These are phyloP conservation scores for Aspergillus saccharolyticus DNA, from an alignment of 495 filamentous ascomycete species.

Conservation along the genomic window DNA sequence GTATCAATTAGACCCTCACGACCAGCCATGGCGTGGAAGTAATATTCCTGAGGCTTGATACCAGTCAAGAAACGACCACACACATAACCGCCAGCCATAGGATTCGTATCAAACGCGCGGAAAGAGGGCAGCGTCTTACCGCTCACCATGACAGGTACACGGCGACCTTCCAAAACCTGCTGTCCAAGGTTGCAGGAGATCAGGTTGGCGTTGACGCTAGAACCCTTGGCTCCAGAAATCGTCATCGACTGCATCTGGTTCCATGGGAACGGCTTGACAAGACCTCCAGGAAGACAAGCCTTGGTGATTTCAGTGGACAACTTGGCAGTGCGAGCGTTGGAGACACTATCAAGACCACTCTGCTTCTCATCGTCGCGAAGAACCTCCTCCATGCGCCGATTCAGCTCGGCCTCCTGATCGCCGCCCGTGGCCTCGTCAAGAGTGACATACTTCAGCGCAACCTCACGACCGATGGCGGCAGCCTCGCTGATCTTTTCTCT, in stretches of 20 bases:
- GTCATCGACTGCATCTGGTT: conserved; percentile 99
- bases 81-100: conserved; percentile 91
- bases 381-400: conserved; percentile 78
- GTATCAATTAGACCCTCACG: conserved; percentile 99
- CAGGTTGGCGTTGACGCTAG: conserved; percentile 86
- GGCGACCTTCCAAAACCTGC: conserved; percentile 89
- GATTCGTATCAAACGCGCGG: conserved; percentile 80
- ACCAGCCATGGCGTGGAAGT: conserved; percentile 99
- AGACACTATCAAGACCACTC: conserved; percentile 75
- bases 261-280: conserved; percentile 87
- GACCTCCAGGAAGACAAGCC: conserved; percentile 71
- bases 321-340: conserved; percentile 62
- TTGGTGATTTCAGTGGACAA: conserved; percentile 77
- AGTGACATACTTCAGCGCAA: conserved; percentile 89
- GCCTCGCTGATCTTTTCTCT: conserved; percentile 65
- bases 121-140: conserved; percentile 96
- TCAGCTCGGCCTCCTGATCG: conserved; percentile 62
- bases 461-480: conserved; percentile 69
- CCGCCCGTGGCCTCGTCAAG: conserved; percentile 56
- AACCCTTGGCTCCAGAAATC: conserved; percentile 91
- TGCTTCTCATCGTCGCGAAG: conserved; percentile 88
- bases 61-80: conserved; percentile 97
- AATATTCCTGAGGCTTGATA: conserved; percentile 95
- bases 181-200: conserved; percentile 98
- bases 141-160: conserved; percentile 96